Conservation (phyloP, 169 alveolate species). For the Toxoplasma gondii region DNA sequence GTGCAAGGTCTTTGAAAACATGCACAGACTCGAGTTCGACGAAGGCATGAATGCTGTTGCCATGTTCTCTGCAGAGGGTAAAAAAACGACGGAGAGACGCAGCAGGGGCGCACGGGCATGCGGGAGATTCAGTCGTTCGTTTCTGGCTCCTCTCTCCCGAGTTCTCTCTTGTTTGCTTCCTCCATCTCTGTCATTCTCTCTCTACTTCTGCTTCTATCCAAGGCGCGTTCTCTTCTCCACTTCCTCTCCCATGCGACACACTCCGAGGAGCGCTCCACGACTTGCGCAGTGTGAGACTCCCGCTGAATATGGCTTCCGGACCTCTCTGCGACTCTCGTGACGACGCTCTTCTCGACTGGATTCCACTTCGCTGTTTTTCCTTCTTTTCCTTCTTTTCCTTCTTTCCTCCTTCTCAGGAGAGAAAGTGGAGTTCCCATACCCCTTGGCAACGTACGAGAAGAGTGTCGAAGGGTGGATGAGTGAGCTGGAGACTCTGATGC, state of each 20-base stretch:
- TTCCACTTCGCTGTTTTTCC: too few relatives aligned
- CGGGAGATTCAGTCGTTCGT: neutral
- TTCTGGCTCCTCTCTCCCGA: neutral
- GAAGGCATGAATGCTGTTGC: constrained; percentile 85
- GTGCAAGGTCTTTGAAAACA: constrained; percentile 94
- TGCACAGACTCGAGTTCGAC: constrained; percentile 80
- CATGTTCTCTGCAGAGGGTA: constrained; percentile 91
- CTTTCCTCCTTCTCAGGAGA: constrained; percentile 45
- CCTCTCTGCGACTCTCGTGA: too few relatives aligned
- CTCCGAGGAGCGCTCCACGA: too few relatives aligned
- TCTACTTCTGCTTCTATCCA: too few relatives aligned
- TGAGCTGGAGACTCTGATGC: constrained; percentile 91
- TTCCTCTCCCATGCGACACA: too few relatives aligned
- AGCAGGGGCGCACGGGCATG: neutral
- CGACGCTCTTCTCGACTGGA: too few relatives aligned
- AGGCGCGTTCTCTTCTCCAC: too few relatives aligned
- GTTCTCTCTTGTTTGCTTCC: neutral
- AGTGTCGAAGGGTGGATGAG: constrained; percentile 94
- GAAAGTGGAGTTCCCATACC: constrained; percentile 81
- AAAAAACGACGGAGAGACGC: constrained; percentile 54
- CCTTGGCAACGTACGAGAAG: constrained; percentile 86
- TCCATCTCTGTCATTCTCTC: too few relatives aligned
- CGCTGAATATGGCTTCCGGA: too few relatives aligned
- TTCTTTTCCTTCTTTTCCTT: neutral
- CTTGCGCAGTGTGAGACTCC: too few relatives aligned